phyloP scores from a whole-genome alignment of 805 yeast genomes.

The Hanseniaspora nectarophila region DNA sequence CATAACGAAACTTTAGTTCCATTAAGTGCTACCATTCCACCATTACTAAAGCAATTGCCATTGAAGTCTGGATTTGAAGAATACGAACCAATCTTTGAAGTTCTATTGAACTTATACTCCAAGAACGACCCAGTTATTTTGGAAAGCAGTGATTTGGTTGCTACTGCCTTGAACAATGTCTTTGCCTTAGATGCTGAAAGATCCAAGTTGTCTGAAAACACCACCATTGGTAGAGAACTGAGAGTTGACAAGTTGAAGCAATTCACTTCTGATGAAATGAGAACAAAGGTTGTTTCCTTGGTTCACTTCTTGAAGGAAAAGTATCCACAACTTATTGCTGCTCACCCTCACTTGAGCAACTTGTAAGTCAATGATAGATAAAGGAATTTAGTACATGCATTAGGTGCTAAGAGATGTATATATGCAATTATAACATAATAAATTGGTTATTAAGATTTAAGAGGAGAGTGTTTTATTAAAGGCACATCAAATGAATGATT shows the following conservation, averaged over 20 bases:
- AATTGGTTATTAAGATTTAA: not conserved
- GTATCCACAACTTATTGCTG: constrained; percentile 33
- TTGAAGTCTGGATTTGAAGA: constrained; percentile 83
- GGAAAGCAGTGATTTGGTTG: constrained; percentile 45
- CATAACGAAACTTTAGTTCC: constrained; percentile 66
- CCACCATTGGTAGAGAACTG: constrained; percentile 79
- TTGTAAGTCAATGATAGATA: constrained; percentile 15
- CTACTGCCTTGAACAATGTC: constrained; percentile 56
- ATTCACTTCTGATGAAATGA: constrained; percentile 59
- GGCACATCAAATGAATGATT: too few relatives aligned
- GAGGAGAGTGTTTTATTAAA: not conserved
- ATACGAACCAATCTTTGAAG: constrained; percentile 75
- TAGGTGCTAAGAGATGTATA: not conserved
- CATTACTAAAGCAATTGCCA: constrained; percentile 67
- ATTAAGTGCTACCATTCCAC: constrained; percentile 61
- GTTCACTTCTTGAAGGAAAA: constrained; percentile 60
- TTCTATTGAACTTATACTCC: constrained; percentile 62
- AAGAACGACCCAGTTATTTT: constrained; percentile 45
- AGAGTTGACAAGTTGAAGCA: constrained; percentile 66
- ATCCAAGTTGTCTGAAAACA: constrained; percentile 53
- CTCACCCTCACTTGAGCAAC: constrained; percentile 3
- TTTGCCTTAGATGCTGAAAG: constrained; percentile 67
- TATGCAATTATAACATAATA: not conserved
- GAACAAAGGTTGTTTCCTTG: constrained; percentile 52
- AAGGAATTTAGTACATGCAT: not conserved